Percentiles rank a stretch among this genome's conserved stretches.
These are phyloP conservation scores for Halophytophthora batemanensis DNA, from an alignment of 352 stramenopile genomes.

Conservation along the genomic window DNA sequence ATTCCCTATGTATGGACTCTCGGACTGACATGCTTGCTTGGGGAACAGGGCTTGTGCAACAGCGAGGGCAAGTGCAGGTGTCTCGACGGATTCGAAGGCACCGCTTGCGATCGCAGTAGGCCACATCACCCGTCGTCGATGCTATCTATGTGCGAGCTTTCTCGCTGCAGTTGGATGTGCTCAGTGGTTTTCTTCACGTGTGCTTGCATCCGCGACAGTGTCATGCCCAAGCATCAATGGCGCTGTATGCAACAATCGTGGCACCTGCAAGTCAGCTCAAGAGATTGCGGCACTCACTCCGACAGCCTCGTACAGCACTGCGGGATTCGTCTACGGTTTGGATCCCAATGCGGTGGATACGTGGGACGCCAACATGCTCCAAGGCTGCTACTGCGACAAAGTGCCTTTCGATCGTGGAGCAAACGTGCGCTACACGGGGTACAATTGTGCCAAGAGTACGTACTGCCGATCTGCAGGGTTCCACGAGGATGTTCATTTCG, in stretches of 20 bases:
- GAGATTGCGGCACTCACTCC: conserved; percentile 55
- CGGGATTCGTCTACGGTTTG: conserved; percentile 63
- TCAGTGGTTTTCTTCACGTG: background rate
- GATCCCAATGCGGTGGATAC: conserved; percentile 70
- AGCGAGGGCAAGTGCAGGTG: conserved; percentile 52
- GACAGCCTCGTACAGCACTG: conserved; percentile 29
- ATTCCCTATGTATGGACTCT: too few relatives aligned
- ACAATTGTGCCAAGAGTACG: conserved; percentile 79
- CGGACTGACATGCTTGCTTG: too few relatives aligned
- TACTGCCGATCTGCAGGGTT: too few relatives aligned
- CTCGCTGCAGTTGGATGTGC: background rate
- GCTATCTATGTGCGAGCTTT: background rate
- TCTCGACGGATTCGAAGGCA: conserved; percentile 60
- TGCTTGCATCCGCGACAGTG: conserved; percentile 23
- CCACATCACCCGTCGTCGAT: background rate
- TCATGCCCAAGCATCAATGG: conserved; percentile 35
- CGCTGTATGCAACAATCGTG: conserved; percentile 39
- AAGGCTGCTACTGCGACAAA: conserved; percentile 88
- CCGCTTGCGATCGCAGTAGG: conserved; percentile 63
- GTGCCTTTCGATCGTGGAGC: conserved; percentile 47
- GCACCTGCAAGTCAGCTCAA: conserved; percentile 40
- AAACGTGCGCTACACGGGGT: conserved; percentile 48
- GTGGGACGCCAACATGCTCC: conserved; percentile 87
- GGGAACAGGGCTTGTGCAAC: conserved; percentile 52
- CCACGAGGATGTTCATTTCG: too few relatives aligned